Conservation (phyloP, 345 rosid species). For the Citrus mangshanensis region DNA sequence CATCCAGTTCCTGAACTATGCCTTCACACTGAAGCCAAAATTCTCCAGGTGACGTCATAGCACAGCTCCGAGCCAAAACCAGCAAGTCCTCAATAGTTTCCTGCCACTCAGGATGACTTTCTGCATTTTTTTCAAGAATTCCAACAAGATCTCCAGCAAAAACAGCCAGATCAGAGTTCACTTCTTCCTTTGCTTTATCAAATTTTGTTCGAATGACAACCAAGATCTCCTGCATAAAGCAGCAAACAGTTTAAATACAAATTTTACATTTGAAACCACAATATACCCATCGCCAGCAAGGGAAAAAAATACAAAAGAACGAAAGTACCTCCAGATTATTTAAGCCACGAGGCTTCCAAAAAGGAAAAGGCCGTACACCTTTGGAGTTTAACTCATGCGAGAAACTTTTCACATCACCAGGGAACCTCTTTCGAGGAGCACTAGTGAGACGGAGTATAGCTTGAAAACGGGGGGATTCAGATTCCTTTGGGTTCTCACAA, state of each 20-base stretch:
- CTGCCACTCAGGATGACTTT: slow-evolving; percentile 98
- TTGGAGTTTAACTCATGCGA: slow-evolving; percentile 99
- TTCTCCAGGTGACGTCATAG: slow-evolving; percentile 88
- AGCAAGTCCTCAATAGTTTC: slow-evolving; percentile 95
- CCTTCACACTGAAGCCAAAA: slow-evolving; percentile 99
- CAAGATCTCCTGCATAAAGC: slow-evolving; percentile 64
- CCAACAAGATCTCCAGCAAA: slow-evolving; percentile 99
- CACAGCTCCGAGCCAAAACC: slow-evolving; percentile 94
- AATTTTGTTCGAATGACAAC: slow-evolving; percentile 82
- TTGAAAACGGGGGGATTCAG: slow-evolving; percentile 99
- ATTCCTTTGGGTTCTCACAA: slow-evolving; percentile 85
- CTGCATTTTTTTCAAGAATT: slow-evolving; percentile 92
- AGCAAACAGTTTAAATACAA: slow-evolving; percentile 23
- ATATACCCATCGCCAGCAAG: slow-evolving; percentile 1
- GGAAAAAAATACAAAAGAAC: slow-evolving; percentile 9
- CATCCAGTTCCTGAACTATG: slow-evolving; percentile 97
- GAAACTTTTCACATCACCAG: slow-evolving; percentile 95
- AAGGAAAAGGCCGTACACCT: slow-evolving; percentile 96
- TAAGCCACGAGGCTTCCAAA: slow-evolving; percentile 88
- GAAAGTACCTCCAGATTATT: slow-evolving; percentile 79
- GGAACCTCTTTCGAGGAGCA: slow-evolving; percentile 94
- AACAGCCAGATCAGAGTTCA: slow-evolving; percentile 93
- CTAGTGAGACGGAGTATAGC: slow-evolving; percentile 94
- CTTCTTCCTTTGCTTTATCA: slow-evolving; percentile 99
- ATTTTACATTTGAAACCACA: slow-evolving; percentile 3